A percentile compares a stretch with the other conserved stretches of the same genome.
phyloP scores from a whole-genome alignment of 306 rosid genomes.

The Castanea crenata region DNA sequence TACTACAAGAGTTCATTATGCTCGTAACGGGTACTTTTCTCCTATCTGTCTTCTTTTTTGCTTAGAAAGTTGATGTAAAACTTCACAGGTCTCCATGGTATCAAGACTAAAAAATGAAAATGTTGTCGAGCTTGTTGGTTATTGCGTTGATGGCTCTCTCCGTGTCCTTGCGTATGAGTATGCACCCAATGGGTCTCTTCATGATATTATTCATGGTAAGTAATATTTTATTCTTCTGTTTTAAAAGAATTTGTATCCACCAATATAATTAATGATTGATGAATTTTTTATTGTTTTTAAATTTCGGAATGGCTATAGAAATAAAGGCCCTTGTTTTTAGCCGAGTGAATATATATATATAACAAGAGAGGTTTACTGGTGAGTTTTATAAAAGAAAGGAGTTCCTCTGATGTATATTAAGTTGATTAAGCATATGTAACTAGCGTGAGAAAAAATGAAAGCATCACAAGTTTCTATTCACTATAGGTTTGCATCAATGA shows the following conservation, averaged over 20 bases:
- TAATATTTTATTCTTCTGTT: neutral
- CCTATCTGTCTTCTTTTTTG: neutral
- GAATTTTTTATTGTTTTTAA: neutral
- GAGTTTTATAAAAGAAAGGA: too few species aligned
- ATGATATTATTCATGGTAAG: conserved; percentile 73
- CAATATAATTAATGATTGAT: neutral
- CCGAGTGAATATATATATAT: neutral
- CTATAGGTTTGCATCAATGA: too few species aligned
- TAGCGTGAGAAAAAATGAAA: too few species aligned
- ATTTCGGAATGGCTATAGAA: neutral
- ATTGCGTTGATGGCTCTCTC: conserved; percentile 65
- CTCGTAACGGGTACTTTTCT: neutral
- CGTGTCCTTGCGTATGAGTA: conserved; percentile 70
- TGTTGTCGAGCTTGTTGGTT: conserved; percentile 63
- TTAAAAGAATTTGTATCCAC: neutral
- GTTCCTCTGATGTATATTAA: too few species aligned
- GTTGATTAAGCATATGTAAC: too few species aligned
- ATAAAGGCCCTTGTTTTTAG: neutral
- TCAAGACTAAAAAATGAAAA: conserved; percentile 79
- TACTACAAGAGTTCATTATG: conserved; percentile 2
- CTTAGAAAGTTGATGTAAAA: neutral
- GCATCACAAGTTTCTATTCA: too few species aligned
- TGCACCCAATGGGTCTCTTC: conserved; percentile 82
- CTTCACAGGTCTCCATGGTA: conserved; percentile 62
- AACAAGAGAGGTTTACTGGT: too few species aligned